phyloP scores from a whole-genome alignment of 2,329 filamentous ascomycete species.

The Dactylellina drechsleri region DNA sequence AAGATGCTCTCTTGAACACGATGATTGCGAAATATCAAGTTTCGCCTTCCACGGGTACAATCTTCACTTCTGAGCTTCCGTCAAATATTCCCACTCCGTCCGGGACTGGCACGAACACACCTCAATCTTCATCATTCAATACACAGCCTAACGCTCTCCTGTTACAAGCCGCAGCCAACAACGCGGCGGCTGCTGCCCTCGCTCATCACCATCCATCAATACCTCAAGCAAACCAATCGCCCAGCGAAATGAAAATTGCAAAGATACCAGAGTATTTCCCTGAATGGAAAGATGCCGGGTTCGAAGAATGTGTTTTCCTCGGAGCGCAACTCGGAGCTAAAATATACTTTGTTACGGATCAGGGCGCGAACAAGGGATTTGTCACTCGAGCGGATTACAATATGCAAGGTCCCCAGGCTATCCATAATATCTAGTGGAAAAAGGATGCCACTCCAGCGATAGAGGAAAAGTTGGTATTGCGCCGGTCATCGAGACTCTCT shows the following conservation, averaged over 20 bases:
- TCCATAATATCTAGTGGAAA: slow-evolving; percentile 66
- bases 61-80: slow-evolving; percentile 95
- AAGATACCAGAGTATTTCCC: slow-evolving; percentile 84
- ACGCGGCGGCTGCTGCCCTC: slow-evolving; percentile 65
- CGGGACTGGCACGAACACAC: slow-evolving; percentile 90
- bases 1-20: slow-evolving; percentile 83
- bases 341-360: slow-evolving; percentile 75
- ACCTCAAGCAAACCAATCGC: slow-evolving; percentile 75
- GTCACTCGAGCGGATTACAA: slow-evolving; percentile 76
- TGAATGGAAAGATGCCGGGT: slow-evolving; percentile 84
- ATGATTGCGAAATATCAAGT: slow-evolving; percentile 85
- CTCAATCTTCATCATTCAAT: slow-evolving; percentile 70
- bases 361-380: slow-evolving; percentile 74
- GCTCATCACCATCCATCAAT: slow-evolving; percentile 63
- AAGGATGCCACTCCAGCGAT: background rate
- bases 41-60: slow-evolving; percentile 90
- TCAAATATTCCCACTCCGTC: slow-evolving; percentile 91
- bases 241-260: slow-evolving; percentile 82
- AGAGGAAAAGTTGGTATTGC: no score
- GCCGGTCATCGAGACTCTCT: background rate
- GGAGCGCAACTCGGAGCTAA: slow-evolving; percentile 87
- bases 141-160: slow-evolving; percentile 85
- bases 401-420: slow-evolving; percentile 72
- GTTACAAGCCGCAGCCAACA: slow-evolving; percentile 85
- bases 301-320: slow-evolving; percentile 85